phyloP scores from a whole-genome alignment of 2,329 filamentous ascomycete species.

The Colletotrichum falcatum region DNA sequence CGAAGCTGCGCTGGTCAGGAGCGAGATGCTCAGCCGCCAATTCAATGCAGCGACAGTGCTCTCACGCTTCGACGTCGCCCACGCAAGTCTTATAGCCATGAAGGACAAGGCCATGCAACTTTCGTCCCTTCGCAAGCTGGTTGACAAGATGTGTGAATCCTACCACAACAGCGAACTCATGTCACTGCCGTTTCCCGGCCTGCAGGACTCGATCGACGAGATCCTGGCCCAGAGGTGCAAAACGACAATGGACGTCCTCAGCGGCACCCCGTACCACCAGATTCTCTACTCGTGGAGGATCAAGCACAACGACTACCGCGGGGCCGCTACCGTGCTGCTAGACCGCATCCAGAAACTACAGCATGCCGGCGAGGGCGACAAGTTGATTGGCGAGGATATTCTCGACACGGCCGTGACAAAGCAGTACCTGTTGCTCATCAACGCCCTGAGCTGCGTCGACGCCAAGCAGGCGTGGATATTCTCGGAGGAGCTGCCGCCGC shows the following conservation, averaged over 20 bases:
- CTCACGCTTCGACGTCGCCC: slow-evolving; percentile 84
- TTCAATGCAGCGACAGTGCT: slow-evolving; percentile 86
- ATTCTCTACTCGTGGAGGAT: slow-evolving; percentile 94
- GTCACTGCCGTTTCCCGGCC: slow-evolving; percentile 80
- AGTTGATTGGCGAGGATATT: slow-evolving; percentile 64
- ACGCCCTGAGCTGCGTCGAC: slow-evolving; percentile 88
- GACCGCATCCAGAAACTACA: slow-evolving; percentile 74
- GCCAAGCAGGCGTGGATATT: slow-evolving; percentile 85
- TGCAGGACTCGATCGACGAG: slow-evolving; percentile 83
- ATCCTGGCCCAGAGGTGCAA: slow-evolving; percentile 80
- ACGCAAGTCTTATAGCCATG: slow-evolving; percentile 81
- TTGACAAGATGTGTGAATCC: slow-evolving; percentile 77
- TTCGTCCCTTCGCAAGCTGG: slow-evolving; percentile 77
- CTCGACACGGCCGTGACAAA: slow-evolving; percentile 75
- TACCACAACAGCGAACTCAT: slow-evolving; percentile 76
- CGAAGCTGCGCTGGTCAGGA: slow-evolving; percentile 60
- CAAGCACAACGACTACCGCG: slow-evolving; percentile 86
- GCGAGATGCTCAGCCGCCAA: slow-evolving; percentile 83
- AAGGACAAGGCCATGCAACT: slow-evolving; percentile 78
- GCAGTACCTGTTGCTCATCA: slow-evolving; percentile 92
- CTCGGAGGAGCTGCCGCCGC: slow-evolving; percentile 53
- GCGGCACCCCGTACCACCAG: slow-evolving; percentile 81
- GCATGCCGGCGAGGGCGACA: slow-evolving; percentile 69
- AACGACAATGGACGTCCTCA: slow-evolving; percentile 73
- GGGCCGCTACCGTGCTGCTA: slow-evolving; percentile 73